These are phyloP conservation scores for Cupressus sempervirens DNA, from an alignment of 75 land plant genomes.

Conservation along the genomic window DNA sequence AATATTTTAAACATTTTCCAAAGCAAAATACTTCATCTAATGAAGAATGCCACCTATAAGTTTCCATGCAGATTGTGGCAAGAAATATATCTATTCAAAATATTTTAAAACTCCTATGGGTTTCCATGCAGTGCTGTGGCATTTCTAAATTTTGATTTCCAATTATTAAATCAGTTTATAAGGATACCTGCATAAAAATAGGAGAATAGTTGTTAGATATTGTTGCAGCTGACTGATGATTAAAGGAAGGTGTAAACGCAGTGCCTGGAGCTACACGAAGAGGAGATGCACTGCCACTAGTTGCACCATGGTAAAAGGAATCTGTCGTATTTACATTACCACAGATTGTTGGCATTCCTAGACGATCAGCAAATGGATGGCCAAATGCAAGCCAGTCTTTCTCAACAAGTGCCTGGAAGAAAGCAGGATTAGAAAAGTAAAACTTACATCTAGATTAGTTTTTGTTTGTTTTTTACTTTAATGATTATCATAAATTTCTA, in stretches of 20 bases:
- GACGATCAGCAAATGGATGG: constrained; percentile 90
- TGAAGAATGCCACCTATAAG: neutral
- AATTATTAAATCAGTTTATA: neutral
- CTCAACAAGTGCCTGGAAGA: constrained; percentile 80
- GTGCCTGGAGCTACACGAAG: constrained; percentile 64
- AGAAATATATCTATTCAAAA: neutral
- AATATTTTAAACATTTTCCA: neutral
- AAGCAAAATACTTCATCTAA: neutral
- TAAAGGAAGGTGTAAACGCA: constrained; percentile 36
- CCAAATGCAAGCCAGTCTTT: constrained; percentile 99
- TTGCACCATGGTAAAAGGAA: constrained; percentile 43
- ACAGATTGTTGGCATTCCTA: constrained; percentile 70
- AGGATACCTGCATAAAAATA: constrained; percentile 83
- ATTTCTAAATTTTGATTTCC: neutral
- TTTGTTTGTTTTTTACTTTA: neutral
- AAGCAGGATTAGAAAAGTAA: neutral
- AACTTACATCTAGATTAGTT: neutral
- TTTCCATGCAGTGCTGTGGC: neutral
- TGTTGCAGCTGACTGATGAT: constrained; percentile 49
- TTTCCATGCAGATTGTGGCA: neutral
- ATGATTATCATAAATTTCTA: constrained; percentile 4
- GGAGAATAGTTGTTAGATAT: constrained; percentile 75
- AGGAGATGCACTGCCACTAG: constrained; percentile 50
- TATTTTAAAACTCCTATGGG: neutral
- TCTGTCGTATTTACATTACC: constrained; percentile 32